These are phyloP conservation scores for Aspergillus sclerotialis DNA, from an alignment of 2,329 filamentous ascomycete genomes.

Conservation along the genomic window DNA sequence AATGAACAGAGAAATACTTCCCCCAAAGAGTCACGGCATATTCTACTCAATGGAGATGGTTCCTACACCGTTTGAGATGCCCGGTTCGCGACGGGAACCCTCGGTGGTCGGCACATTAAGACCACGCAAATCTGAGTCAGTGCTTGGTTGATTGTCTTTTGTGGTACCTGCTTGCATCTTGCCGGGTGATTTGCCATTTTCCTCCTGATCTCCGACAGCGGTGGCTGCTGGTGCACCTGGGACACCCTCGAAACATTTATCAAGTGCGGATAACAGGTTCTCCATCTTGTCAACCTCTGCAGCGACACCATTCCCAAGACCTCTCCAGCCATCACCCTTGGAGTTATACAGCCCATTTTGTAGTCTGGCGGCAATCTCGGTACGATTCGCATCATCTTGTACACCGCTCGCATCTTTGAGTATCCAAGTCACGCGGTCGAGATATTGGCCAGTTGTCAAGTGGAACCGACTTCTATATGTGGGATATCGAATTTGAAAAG, in stretches of 20 bases:
- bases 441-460: constrained; percentile 20
- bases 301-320: constrained; percentile 31
- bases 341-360: constrained; percentile 28
- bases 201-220: neutral
- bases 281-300: constrained; percentile 25
- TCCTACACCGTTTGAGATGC: no score
- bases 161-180: no score
- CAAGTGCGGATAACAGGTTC: constrained; percentile 25
- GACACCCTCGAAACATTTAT: constrained; percentile 19
- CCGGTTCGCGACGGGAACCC: no score
- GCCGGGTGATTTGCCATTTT: neutral
- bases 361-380: constrained; percentile 16
- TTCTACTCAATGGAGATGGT: no score
- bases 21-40: no score
- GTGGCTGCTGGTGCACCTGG: neutral
- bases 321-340: constrained; percentile 33
- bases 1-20: no score
- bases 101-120: no score
- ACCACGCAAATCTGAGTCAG: no score
- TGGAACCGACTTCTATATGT: constrained; percentile 25
- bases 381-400: constrained; percentile 10
- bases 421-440: constrained; percentile 26
- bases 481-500: constrained; percentile 31
- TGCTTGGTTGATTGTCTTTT: neutral
- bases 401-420: constrained; percentile 22